Conservation (phyloP, 2,329 filamentous ascomycete genomes). For the Aureobasidium subglaciale region DNA sequence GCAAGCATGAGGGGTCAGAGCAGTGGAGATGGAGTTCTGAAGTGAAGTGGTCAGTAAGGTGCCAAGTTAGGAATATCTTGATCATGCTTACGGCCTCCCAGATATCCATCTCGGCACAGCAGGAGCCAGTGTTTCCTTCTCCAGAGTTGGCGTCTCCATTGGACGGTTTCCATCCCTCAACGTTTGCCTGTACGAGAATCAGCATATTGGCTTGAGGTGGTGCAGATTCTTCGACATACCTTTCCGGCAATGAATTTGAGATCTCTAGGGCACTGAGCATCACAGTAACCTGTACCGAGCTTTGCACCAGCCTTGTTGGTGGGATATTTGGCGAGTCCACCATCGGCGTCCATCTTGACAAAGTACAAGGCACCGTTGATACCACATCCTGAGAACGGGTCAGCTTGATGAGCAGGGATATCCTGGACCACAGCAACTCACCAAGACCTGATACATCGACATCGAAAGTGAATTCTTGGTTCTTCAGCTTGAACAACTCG, state of each 20-base stretch:
- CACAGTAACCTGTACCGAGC: constrained; percentile 54
- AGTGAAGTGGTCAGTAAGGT: background rate
- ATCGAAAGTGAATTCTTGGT: constrained; percentile 65
- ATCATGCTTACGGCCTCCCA: constrained; percentile 52
- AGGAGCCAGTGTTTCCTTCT: constrained; percentile 44
- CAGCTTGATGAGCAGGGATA: background rate
- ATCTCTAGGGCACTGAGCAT: constrained; percentile 38
- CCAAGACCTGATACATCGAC: constrained; percentile 61
- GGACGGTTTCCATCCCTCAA: constrained; percentile 22
- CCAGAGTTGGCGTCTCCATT: constrained; percentile 24
- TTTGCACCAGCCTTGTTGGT: constrained; percentile 46
- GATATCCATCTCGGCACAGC: constrained; percentile 63
- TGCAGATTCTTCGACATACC: background rate
- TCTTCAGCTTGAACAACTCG: constrained; percentile 57
- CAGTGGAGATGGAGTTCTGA: constrained; percentile 56
- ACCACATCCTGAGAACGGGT: constrained; percentile 45
- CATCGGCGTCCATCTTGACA: constrained; percentile 55
- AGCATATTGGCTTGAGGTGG: background rate
- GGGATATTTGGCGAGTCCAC: constrained; percentile 35
- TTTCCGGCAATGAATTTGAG: constrained; percentile 26
- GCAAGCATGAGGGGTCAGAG: constrained; percentile 61
- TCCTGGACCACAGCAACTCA: background rate
- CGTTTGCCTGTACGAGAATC: constrained; percentile 13
- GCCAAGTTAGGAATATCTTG: too few species aligned
- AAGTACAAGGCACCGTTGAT: constrained; percentile 67